Conservation (phyloP, 2,329 filamentous ascomycete genomes). For the Fusarium udum region DNA sequence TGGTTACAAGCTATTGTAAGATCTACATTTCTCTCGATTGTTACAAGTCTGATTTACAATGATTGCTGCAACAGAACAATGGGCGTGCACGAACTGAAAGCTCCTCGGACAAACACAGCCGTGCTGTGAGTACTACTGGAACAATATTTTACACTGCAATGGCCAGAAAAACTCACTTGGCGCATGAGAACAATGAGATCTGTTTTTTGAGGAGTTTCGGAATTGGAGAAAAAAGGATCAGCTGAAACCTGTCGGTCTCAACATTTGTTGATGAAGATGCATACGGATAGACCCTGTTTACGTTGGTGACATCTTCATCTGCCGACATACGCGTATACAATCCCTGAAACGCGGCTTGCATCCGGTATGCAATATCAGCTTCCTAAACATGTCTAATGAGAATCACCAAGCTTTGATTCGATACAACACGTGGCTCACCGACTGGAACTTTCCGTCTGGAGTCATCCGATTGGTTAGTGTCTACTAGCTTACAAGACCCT, state of each 20-base stretch:
- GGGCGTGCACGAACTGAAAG: not conserved
- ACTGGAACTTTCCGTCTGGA: too few species aligned
- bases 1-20: accelerated
- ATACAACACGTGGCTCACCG: not conserved
- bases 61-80: accelerated
- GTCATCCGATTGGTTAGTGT: not conserved
- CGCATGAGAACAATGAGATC: not conserved
- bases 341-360: not conserved
- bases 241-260: not conserved
- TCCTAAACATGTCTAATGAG: too few species aligned
- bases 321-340: not conserved
- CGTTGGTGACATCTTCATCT: not conserved
- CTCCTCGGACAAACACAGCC: not conserved
- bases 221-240: not conserved
- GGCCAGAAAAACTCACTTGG: not conserved
- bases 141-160: not conserved
- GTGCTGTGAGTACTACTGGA: not conserved
- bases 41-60: too few species aligned
- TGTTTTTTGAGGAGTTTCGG: not conserved
- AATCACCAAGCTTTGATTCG: not conserved
- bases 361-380: not conserved
- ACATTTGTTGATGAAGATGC: not conserved
- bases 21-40: accelerated
- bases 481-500: not conserved
- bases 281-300: not conserved